Evolutionary conservation across 1,284 basidiomycete genomes (phyloP).

Genomic region (Trametes polyzona): DNA sequence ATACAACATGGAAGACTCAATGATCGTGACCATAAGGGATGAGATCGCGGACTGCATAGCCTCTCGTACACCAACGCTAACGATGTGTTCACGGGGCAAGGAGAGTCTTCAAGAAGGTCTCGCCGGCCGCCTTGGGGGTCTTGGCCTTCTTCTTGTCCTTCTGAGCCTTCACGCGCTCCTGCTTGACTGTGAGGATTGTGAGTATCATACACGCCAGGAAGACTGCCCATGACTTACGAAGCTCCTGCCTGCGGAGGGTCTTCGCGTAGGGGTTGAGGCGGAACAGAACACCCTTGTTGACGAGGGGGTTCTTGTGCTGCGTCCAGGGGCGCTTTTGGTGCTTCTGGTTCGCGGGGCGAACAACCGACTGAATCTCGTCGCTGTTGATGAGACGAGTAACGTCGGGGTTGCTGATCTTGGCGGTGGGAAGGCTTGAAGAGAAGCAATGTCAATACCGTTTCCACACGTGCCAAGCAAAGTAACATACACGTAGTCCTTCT

Average conservation of each 20-base stretch:
- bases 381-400: slow-evolving; percentile 99
- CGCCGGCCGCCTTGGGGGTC: slow-evolving; percentile 69
- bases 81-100: slow-evolving; percentile 73
- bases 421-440: slow-evolving; percentile 74
- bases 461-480: slow-evolving; percentile 8
- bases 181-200: slow-evolving; percentile 59
- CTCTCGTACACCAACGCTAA: slow-evolving; percentile 22
- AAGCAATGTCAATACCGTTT: not conserved
- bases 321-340: slow-evolving; percentile 93
- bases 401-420: slow-evolving; percentile 98
- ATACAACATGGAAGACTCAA: slow-evolving; percentile 33
- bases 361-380: slow-evolving; percentile 94
- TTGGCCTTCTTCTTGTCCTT: slow-evolving; percentile 69
- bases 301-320: slow-evolving; percentile 99
- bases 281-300: slow-evolving; percentile 97
- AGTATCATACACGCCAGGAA: not conserved
- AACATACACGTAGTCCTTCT: slow-evolving; percentile 90
- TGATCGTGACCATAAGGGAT: slow-evolving; percentile 27
- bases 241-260: slow-evolving; percentile 86
- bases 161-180: slow-evolving; percentile 72
- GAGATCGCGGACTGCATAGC: slow-evolving; percentile 26
- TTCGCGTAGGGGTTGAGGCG: slow-evolving; percentile 99
- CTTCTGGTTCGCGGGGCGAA: slow-evolving; percentile 85
- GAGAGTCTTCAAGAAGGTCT: slow-evolving; percentile 87
- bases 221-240: slow-evolving; percentile 59